phyloP scores from a whole-genome alignment of 2,329 filamentous ascomycete species.

The Lecanicillium sp. region DNA sequence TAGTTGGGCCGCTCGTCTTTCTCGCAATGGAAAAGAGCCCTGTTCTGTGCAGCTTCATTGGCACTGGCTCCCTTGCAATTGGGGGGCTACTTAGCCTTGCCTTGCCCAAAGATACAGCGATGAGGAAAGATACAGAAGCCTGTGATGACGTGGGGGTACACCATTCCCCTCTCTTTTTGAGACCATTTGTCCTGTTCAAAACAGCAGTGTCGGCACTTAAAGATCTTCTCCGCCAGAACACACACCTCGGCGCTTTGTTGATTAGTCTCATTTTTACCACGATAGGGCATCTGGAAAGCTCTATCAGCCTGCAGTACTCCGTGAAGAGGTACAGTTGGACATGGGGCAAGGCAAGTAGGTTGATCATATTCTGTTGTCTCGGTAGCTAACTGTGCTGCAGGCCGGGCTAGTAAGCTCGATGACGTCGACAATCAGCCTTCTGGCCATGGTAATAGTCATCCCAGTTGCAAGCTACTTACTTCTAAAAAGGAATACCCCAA shows the following conservation, averaged over 20 bases:
- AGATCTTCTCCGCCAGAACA: neutral
- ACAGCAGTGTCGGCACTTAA: neutral
- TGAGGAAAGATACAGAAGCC: neutral
- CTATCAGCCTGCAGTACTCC: neutral
- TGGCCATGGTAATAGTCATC: neutral
- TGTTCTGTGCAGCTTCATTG: neutral
- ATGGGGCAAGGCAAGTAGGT: neutral
- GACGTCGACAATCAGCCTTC: neutral
- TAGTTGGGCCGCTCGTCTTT: too few relatives aligned
- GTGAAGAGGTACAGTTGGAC: neutral
- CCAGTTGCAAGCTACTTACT: neutral
- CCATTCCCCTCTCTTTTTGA: neutral
- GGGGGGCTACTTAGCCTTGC: neutral
- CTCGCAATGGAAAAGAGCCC: neutral
- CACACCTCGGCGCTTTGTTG: neutral
- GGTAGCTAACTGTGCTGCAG: neutral
- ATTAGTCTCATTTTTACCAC: neutral
- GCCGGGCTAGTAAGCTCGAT: neutral
- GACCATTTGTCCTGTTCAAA: too few relatives aligned
- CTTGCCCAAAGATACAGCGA: neutral
- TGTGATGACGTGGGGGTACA: too few relatives aligned
- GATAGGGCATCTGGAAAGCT: neutral
- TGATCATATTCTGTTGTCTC: too few relatives aligned
- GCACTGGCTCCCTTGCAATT: neutral
- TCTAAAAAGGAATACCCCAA: neutral